Conservation (phyloP, 75 land plant species). For the Azolla pinnata region DNA sequence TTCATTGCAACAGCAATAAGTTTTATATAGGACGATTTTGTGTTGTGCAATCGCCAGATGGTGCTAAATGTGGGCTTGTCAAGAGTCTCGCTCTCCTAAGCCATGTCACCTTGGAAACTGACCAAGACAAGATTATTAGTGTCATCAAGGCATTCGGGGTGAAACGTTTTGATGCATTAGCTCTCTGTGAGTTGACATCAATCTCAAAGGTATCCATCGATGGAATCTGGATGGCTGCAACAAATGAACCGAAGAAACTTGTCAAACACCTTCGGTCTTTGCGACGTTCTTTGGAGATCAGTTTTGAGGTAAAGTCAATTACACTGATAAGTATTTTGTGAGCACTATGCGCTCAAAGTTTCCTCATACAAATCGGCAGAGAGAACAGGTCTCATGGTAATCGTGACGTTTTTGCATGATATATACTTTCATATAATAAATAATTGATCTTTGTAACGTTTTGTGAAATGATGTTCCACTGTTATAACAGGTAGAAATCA, state of each 20-base stretch:
- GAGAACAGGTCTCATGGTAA: too few relatives aligned
- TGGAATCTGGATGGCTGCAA: constrained; percentile 73
- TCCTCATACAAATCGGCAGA: too few relatives aligned
- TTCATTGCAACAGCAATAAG: constrained; percentile 75
- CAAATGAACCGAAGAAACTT: constrained; percentile 36
- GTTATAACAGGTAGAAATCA: constrained; percentile 57
- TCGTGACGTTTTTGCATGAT: too few relatives aligned
- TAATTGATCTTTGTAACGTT: too few relatives aligned
- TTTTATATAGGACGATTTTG: constrained; percentile 84
- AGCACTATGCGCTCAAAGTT: too few relatives aligned
- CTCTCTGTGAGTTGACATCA: constrained; percentile 17
- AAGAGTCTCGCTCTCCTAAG: constrained; percentile 75
- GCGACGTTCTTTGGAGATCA: constrained; percentile 39
- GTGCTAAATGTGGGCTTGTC: constrained; percentile 86
- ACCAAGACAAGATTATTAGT: constrained; percentile 29
- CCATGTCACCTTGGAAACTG: constrained; percentile 36
- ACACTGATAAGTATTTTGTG: too few relatives aligned
- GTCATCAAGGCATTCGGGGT: constrained; percentile 37
- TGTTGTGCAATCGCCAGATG: constrained; percentile 85
- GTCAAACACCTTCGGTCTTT: constrained; percentile 26
- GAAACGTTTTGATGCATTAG: constrained; percentile 28
- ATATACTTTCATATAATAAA: too few relatives aligned
- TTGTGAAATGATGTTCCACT: background rate
- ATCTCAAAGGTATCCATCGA: constrained; percentile 58
- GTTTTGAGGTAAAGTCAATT: constrained; percentile 43